These are phyloP conservation scores for Candida odintsovae DNA, from an alignment of 805 yeast genomes.

Conservation along the genomic window DNA sequence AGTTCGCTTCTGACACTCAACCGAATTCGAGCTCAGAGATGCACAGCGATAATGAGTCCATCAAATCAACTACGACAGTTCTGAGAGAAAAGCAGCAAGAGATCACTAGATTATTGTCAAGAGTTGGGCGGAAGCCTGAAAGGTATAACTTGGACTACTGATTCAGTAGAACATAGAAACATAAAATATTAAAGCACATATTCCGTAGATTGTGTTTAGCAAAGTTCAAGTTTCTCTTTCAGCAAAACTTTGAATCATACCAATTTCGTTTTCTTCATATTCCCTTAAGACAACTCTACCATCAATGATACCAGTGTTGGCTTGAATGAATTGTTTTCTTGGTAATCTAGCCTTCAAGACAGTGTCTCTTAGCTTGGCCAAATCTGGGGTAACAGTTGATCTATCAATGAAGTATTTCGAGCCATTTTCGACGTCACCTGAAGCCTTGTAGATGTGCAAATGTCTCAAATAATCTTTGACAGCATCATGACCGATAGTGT, in stretches of 20 bases:
- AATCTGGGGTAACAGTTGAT: constrained; percentile 60
- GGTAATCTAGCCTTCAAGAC: constrained; percentile 74
- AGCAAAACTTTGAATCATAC: constrained; percentile 72
- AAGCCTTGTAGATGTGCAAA: constrained; percentile 73
- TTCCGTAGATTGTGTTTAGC: too few relatives aligned
- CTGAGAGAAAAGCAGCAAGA: constrained; percentile 3
- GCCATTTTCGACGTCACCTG: constrained; percentile 68
- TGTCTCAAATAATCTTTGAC: constrained; percentile 65
- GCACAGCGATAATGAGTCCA: background rate
- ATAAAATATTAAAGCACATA: background rate
- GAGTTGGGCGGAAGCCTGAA: constrained; percentile 1
- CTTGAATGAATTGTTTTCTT: constrained; percentile 79
- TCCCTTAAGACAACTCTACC: constrained; percentile 52
- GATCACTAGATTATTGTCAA: constrained; percentile 3
- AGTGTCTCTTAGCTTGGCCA: constrained; percentile 58
- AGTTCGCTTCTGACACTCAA: background rate
- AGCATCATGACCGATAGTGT: constrained; percentile 64
- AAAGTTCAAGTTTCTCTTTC: constrained; percentile 47
- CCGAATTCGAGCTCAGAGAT: background rate
- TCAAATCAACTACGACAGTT: background rate
- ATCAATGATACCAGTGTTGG: constrained; percentile 51
- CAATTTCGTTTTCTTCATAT: constrained; percentile 66
- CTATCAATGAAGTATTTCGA: constrained; percentile 55
- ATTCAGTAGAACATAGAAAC: background rate
- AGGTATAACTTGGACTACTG: constrained; percentile 2